Evolutionary conservation across 106 monocot species (phyloP), one percentile per base, ranked within the genome.

Genomic region (Apostasia ramifera): DNA sequence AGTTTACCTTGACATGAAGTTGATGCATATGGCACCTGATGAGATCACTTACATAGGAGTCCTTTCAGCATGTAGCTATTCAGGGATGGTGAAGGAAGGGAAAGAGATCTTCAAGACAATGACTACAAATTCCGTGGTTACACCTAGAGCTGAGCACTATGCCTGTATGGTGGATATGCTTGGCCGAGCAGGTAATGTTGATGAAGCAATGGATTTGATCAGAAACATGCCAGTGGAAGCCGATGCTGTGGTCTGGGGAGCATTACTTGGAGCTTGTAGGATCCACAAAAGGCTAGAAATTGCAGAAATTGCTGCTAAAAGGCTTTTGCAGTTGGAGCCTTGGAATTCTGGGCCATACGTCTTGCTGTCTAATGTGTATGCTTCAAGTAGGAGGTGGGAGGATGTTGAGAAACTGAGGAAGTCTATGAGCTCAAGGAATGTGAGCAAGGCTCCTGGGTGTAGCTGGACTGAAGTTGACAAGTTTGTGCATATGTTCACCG

Each of bases 151-250:
- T 8, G 88, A 78, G 72, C 88, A 92, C 49, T 85, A 88, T 79
- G 81, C 92, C 40, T 92, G 92, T 72, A 81, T 92, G 85, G 92
- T 92, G 3, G 92, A 92, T 70, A 48, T 92, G 53, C 81, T 92
- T 63, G 88, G 92, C 15, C 72, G 92, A 50, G 92, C 83, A 12
- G 92, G 85, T 37, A 64, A 58, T 41, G 44, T 92, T 9, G 56
- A 83, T 40, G 88, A 92, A 78, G 92, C 92, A 40, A 43, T 88
- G 56, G 73, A 88, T 12, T 54, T 88, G 85, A 85, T 92, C 3
- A 66, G 42, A 6, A 73, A 79, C 1, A 92, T 92, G 88, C 76
- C 78, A 2, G 68, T 83, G 6, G 81, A 88, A 74, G 81, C 88
- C 42, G 92, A 92, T 78, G 88, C 92, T 57, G 85, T 92, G 51